Evolutionary conservation across 1,284 basidiomycete species (phyloP), one percentile per base, ranked within the genome.

Genomic region (Tausonia pullulans): DNA sequence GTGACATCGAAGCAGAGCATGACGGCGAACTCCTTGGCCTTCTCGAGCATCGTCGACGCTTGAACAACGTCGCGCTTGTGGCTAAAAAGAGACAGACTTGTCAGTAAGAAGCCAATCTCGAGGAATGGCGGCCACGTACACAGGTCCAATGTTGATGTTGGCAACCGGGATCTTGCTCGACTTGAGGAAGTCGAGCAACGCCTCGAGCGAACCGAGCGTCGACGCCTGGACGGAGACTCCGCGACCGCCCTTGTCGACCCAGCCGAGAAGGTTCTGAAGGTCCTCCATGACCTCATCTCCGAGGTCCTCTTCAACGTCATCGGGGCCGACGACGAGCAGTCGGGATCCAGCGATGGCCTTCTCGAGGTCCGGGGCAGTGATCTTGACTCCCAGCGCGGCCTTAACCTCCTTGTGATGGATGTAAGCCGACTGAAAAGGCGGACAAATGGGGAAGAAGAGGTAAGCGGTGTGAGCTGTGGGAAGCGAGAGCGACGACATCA

Each of bases 321-420:
- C 92, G 62, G 91, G 89, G 13, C 91, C 88, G 64, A 87, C 84
- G 51, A 98, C 90, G 56, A 98, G 83, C 67, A 99, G 79, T 13
- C 93, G 86, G 56, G 95, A 98, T 74, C 96, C 96, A 66, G 95
- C 94, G 69, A 98, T 96, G n/a, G 96, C 95, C 77, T 98, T 98
- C 73, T 98, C 96, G 44, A 99, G 84, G 75, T 97, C 95, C 1
- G 95, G 88, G 0, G 92, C 96, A 43, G 87, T 84, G 69, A 99
- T 87, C 81, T 99, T 99, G 76, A 99, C 89, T 78, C 96, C 96
- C 62, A 98, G 81, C 4, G 96, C 94, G 3, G 96, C 96, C 79
- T 95, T 98, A 77, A 98, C 91, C 77, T 92, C 87, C 79, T 95
- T 97, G 80, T 98, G 89, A 74, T 98, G 96, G 56, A 99, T 92